These are phyloP conservation scores for Naumovozyma baii DNA, from an alignment of 805 yeast genomes.

Conservation along the genomic window DNA sequence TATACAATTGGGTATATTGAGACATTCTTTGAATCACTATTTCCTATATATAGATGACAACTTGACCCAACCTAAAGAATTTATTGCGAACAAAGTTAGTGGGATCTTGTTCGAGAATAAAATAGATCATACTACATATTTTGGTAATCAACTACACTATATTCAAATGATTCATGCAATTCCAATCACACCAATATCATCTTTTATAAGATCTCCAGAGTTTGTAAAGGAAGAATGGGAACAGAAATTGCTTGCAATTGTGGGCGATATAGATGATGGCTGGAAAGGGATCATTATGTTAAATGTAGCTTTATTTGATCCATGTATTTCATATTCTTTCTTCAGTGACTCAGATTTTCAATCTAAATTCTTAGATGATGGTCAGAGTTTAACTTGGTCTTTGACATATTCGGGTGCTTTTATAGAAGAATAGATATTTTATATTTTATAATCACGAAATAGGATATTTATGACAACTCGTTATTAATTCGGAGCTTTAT, in stretches of 20 bases:
- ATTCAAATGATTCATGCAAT: slow-evolving; percentile 74
- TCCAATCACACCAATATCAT: slow-evolving; percentile 58
- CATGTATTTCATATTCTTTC: slow-evolving; percentile 50
- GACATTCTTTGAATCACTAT: slow-evolving; percentile 43
- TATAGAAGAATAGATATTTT: slow-evolving; percentile 2
- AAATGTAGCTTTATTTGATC: slow-evolving; percentile 67
- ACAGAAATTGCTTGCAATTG: slow-evolving; percentile 36
- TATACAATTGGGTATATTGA: slow-evolving; percentile 52
- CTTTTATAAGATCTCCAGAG: slow-evolving; percentile 43
- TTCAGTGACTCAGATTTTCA: slow-evolving; percentile 48
- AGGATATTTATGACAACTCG: too few species aligned
- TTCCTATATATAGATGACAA: slow-evolving; percentile 47
- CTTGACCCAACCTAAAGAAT: slow-evolving; percentile 43
- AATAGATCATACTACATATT: slow-evolving; percentile 63
- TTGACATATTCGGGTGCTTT: slow-evolving; percentile 54
- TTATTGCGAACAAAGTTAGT: slow-evolving; percentile 55
- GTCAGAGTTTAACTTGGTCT: slow-evolving; percentile 84
- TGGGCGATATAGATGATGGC: slow-evolving; percentile 46
- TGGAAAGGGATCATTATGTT: slow-evolving; percentile 68
- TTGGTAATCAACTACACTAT: slow-evolving; percentile 63
- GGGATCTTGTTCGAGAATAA: slow-evolving; percentile 70
- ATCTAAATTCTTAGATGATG: slow-evolving; percentile 57
- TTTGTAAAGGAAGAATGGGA: slow-evolving; percentile 62
- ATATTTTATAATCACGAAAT: too few species aligned
- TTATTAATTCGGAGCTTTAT: too few species aligned